Base-by-base conservation (phyloP, 1,284 basidiomycete species). In the Anthracocystis panici-leucophaei region DNA sequence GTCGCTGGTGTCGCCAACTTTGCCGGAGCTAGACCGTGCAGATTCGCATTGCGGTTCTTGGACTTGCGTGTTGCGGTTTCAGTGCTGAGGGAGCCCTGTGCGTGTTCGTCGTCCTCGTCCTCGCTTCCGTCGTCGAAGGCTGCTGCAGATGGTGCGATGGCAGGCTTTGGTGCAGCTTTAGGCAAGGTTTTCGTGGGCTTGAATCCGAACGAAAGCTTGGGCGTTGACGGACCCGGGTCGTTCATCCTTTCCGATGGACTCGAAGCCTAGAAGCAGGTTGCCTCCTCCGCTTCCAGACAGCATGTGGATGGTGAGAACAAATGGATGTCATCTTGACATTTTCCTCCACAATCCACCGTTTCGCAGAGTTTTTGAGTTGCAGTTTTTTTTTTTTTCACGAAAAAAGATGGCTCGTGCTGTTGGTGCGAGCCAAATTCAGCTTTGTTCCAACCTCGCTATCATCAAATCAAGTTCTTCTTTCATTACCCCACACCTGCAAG, bases 171-270 rank as follows among this genome's bases (percentile, higher is more conserved):
- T 4, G 40, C 45, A 11, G 46, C n/a, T 10, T 57, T 45, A 2
- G 27, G 8, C 44, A 54, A 29, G 27, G 38, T 16, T 6, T 53
- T 23, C 10, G 53, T 48, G 16, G 68, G 57, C 56, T 78, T 80
- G 56, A 80, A 45, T 20, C 75, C 72, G 21, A 80, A 80, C 3
- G 69, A 75, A 10, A 80, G 57, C 68, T 80, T 80, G 18, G 57
- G n/a, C 3, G 59, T 9, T 8, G 62, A 55, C 1, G 60, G 46
- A 21, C 56, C 60, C 18, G 57, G 57, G 6, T 57, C 45, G 20
- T 54, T 49, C 68, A 71, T 70, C 31, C 5, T 45, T 14, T 2
- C 11, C 14, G 53, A 5, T 27, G 44, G 21, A 14, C 8, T 16
- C 14, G 46, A 29, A 16, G 27, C 18, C 29, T 9, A 29, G 11